Evolutionary conservation across 495 filamentous ascomycete species (phyloP).

Genomic region (Penicillium turbatum): DNA sequence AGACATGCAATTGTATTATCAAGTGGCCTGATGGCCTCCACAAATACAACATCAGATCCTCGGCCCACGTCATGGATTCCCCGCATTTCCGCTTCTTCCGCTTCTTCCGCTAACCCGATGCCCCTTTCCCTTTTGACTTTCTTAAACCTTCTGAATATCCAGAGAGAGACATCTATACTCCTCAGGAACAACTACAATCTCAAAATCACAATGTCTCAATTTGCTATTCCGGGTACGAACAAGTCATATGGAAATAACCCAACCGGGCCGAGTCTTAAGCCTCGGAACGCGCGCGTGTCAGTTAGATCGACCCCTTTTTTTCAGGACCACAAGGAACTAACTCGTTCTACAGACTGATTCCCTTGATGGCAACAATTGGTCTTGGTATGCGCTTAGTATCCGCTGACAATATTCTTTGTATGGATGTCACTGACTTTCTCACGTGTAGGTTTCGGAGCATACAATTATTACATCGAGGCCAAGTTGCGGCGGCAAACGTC

Average conservation of each 20-base stretch:
- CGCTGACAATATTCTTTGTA: no score
- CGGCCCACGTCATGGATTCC: conserved; percentile 24
- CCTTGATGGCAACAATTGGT: conserved; percentile 30
- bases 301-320: conserved; percentile 3
- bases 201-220: conserved; percentile 21
- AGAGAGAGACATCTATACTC: not conserved
- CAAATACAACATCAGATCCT: not conserved
- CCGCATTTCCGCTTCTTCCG: conserved; percentile 11
- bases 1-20: not conserved
- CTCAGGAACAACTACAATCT: not conserved
- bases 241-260: conserved; percentile 15
- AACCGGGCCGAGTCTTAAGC: conserved; percentile 14
- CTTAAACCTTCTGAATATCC: not conserved
- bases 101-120: conserved; percentile 13
- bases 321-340: no score
- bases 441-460: conserved; percentile 28
- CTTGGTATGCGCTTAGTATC: conserved; percentile 21
- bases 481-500: conserved; percentile 10
- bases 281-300: conserved; percentile 19
- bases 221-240: conserved; percentile 21
- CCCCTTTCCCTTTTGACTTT: not conserved
- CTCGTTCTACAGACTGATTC: conserved; percentile 25
- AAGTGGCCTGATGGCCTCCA: conserved; percentile 11
- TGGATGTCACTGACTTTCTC: not conserved
- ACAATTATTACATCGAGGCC: conserved; percentile 26